These are phyloP conservation scores for Corynespora cassiicola DNA, from an alignment of 2,329 filamentous ascomycete species.

Conservation along the genomic window DNA sequence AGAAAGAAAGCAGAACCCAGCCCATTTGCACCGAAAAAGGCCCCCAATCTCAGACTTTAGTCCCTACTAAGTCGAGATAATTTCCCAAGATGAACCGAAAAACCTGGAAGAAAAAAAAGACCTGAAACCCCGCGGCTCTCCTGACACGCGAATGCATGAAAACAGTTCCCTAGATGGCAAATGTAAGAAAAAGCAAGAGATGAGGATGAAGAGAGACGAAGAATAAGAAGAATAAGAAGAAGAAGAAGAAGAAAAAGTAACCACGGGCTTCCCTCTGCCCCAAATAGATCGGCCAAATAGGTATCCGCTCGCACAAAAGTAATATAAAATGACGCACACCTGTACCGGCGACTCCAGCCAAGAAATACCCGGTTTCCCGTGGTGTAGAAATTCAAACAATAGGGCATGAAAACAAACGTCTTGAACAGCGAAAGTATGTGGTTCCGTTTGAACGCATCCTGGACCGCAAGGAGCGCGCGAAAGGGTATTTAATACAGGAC, in stretches of 20 bases:
- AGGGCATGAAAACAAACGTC: conserved; percentile 29
- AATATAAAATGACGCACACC: conserved; percentile 14
- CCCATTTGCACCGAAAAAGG: conserved; percentile 18
- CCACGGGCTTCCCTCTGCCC: too few species aligned
- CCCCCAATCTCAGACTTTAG: conserved; percentile 12
- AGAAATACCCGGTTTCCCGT: conserved; percentile 23
- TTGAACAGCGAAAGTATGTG: conserved; percentile 32
- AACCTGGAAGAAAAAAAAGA: conserved; percentile 9
- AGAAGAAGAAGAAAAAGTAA: too few species aligned
- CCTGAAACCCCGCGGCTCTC: conserved; percentile 15
- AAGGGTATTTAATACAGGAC: conserved; percentile 42
- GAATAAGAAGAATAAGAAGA: not conserved
- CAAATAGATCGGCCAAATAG: conserved; percentile 31
- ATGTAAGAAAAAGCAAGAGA: too few species aligned
- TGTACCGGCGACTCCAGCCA: conserved; percentile 22
- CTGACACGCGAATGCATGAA: conserved; percentile 28
- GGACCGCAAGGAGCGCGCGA: conserved; percentile 16
- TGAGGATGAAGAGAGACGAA: not conserved
- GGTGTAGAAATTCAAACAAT: conserved; percentile 25
- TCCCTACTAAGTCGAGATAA: conserved; percentile 16
- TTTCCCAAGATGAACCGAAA: conserved; percentile 18
- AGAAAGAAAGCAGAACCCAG: conserved; percentile 10
- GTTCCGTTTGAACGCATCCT: conserved; percentile 19
- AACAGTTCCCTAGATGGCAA: conserved; percentile 10
- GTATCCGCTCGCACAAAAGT: conserved; percentile 37